These are phyloP conservation scores for Balansia obtecta DNA, from an alignment of 2,329 filamentous ascomycete genomes.

Conservation along the genomic window DNA sequence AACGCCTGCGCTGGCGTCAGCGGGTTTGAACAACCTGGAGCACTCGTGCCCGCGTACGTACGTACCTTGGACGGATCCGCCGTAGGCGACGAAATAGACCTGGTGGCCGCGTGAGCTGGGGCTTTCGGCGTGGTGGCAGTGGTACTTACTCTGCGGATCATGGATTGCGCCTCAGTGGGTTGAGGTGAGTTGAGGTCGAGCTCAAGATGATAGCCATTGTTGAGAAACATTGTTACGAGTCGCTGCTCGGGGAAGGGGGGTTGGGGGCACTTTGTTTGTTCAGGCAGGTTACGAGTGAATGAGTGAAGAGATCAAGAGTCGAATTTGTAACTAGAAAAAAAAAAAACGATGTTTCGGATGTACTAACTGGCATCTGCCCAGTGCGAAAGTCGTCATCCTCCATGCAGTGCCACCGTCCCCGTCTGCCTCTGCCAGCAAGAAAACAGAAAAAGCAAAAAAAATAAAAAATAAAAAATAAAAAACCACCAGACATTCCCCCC, in stretches of 20 bases:
- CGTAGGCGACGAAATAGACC: slow-evolving; percentile 54
- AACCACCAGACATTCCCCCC: too few species aligned
- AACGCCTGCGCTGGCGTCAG: slow-evolving; percentile 33
- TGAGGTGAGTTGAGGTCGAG: background rate
- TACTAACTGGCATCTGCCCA: too few species aligned
- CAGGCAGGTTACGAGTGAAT: too few species aligned
- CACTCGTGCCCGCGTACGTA: background rate
- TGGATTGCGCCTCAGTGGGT: background rate
- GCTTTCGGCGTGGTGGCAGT: background rate
- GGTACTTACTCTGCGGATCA: slow-evolving; percentile 24
- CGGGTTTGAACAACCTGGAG: background rate
- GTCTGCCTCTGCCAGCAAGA: too few species aligned
- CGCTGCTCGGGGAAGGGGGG: background rate
- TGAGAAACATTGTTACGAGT: too few species aligned
- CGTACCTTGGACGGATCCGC: slow-evolving; percentile 54
- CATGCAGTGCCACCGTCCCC: too few species aligned
- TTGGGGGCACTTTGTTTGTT: background rate
- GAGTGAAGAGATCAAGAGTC: too few species aligned
- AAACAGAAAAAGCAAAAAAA: background rate
- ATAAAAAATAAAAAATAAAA: background rate
- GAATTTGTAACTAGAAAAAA: too few species aligned
- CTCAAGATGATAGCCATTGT: background rate
- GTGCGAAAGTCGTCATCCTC: too few species aligned
- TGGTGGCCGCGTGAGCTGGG: slow-evolving; percentile 13
- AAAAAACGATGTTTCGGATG: too few species aligned